These are phyloP conservation scores for Gossypium australe DNA, from an alignment of 345 rosid species.

Conservation along the genomic window DNA sequence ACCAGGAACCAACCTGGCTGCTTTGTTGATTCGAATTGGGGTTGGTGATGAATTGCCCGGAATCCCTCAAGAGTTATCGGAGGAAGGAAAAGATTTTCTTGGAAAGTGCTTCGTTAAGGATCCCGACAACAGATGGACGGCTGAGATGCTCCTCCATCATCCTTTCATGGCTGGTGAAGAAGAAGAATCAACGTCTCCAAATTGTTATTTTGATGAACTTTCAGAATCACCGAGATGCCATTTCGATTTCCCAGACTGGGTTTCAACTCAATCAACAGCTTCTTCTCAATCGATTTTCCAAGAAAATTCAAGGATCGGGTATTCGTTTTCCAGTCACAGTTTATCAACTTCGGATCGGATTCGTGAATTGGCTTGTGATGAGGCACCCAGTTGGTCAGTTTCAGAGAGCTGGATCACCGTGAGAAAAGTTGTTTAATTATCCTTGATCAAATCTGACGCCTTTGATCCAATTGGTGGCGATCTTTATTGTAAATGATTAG, in stretches of 20 bases:
- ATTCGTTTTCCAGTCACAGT: slow-evolving; percentile 1
- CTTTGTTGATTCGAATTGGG: slow-evolving; percentile 54
- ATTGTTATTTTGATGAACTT: neutral
- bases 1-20: slow-evolving; percentile 26
- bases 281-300: neutral
- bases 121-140: slow-evolving; percentile 62
- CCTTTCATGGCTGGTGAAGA: slow-evolving; percentile 45
- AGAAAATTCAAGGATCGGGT: slow-evolving; percentile 12
- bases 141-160: slow-evolving; percentile 67
- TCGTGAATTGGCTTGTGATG: slow-evolving; percentile 15
- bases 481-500: slow-evolving; percentile 20
- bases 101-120: slow-evolving; percentile 55
- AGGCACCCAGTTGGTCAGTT: slow-evolving; percentile 37
- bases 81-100: slow-evolving; percentile 70
- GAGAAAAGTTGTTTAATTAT: slow-evolving; percentile 13
- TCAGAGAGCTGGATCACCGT: slow-evolving; percentile 42
- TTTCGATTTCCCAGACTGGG: slow-evolving; percentile 45
- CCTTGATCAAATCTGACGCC: slow-evolving; percentile 17
- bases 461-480: slow-evolving; percentile 12
- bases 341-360: slow-evolving; percentile 26
- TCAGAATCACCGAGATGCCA: slow-evolving; percentile 38
- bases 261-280: slow-evolving; percentile 30
- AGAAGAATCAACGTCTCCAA: neutral
- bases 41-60: slow-evolving; percentile 48
- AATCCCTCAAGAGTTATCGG: slow-evolving; percentile 53